Evolutionary conservation across 2,329 filamentous ascomycete species (phyloP).

Genomic region (Hypoxylon sp.): DNA sequence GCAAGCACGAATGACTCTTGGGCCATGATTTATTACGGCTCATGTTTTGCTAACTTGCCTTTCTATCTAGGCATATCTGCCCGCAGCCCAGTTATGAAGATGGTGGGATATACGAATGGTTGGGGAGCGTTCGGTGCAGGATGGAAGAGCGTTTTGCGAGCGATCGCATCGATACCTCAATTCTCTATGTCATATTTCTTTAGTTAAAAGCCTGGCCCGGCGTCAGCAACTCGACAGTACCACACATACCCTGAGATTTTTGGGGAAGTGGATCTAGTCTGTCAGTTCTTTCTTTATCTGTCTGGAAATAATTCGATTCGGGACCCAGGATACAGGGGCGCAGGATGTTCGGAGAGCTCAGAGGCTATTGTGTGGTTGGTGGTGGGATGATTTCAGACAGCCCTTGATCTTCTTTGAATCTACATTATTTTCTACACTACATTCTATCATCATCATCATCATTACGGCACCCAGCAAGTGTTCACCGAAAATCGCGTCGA

Average conservation of each 20-base stretch:
- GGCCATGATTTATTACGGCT: too few relatives aligned
- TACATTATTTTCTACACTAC: constrained; percentile 30
- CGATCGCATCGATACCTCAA: constrained; percentile 49
- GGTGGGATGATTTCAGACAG: constrained; percentile 39
- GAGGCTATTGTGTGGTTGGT: constrained; percentile 19
- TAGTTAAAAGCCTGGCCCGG: constrained; percentile 33
- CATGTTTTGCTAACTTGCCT: constrained; percentile 26
- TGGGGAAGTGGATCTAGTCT: constrained; percentile 12
- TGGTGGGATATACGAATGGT: constrained; percentile 29
- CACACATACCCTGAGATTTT: constrained; percentile 25
- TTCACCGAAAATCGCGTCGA: constrained; percentile 41
- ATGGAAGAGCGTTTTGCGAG: constrained; percentile 50
- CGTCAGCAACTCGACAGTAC: constrained; percentile 26
- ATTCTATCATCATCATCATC: constrained; percentile 1
- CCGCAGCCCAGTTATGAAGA: constrained; percentile 13
- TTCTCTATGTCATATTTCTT: constrained; percentile 35
- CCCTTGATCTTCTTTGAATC: constrained; percentile 40
- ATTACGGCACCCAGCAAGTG: constrained; percentile 11
- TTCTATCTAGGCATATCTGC: constrained; percentile 3
- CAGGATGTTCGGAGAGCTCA: constrained; percentile 19
- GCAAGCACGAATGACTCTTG: constrained; percentile 15
- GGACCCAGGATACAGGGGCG: constrained; percentile 19
- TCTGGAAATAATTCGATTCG: constrained; percentile 40
- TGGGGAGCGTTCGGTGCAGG: constrained; percentile 30
- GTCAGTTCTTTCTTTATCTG: constrained; percentile 30